A percentile compares a stretch with the other conserved stretches of the same genome.
These are phyloP conservation scores for Xerocomus brunneocitrinus DNA, from an alignment of 768 basidiomycete genomes.

Conservation along the genomic window DNA sequence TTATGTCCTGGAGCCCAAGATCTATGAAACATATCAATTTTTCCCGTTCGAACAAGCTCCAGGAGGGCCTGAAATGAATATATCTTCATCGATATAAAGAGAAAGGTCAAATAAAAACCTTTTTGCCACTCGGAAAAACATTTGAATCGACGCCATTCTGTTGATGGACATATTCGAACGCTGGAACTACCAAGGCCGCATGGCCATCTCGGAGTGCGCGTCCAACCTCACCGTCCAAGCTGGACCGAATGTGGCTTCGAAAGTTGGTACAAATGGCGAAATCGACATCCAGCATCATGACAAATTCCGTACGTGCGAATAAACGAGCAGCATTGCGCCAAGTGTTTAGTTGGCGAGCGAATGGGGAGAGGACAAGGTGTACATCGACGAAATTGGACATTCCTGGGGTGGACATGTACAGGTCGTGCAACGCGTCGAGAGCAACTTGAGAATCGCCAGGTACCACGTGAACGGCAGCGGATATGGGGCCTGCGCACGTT, in stretches of 20 bases:
- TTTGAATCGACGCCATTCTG: slow-evolving; percentile 55
- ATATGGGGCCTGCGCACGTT: slow-evolving; percentile 64
- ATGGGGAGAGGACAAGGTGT: slow-evolving; percentile 78
- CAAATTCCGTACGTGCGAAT: slow-evolving; percentile 76
- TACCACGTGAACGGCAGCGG: slow-evolving; percentile 74
- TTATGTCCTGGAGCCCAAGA: slow-evolving; percentile 78
- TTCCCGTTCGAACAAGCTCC: slow-evolving; percentile 48
- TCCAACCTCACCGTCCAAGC: slow-evolving; percentile 30
- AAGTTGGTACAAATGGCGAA: slow-evolving; percentile 84
- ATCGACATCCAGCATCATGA: slow-evolving; percentile 92
- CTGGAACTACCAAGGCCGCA: slow-evolving; percentile 77
- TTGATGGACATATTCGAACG: slow-evolving; percentile 74
- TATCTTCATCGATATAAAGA: neutral
- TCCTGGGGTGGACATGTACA: slow-evolving; percentile 62
- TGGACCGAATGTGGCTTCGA: slow-evolving; percentile 48
- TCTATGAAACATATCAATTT: slow-evolving; percentile 73
- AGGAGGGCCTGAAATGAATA: slow-evolving; percentile 44
- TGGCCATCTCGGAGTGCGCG: slow-evolving; percentile 50
- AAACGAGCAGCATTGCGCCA: slow-evolving; percentile 86
- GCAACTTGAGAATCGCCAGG: slow-evolving; percentile 38
- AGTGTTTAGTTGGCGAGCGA: slow-evolving; percentile 82
- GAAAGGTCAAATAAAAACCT: slow-evolving; percentile 34
- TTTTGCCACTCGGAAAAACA: slow-evolving; percentile 66
- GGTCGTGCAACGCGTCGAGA: slow-evolving; percentile 57
- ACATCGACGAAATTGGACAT: slow-evolving; percentile 76